These are phyloP conservation scores for Cytospora schulzeri DNA, from an alignment of 2,329 filamentous ascomycete species.

Conservation along the genomic window DNA sequence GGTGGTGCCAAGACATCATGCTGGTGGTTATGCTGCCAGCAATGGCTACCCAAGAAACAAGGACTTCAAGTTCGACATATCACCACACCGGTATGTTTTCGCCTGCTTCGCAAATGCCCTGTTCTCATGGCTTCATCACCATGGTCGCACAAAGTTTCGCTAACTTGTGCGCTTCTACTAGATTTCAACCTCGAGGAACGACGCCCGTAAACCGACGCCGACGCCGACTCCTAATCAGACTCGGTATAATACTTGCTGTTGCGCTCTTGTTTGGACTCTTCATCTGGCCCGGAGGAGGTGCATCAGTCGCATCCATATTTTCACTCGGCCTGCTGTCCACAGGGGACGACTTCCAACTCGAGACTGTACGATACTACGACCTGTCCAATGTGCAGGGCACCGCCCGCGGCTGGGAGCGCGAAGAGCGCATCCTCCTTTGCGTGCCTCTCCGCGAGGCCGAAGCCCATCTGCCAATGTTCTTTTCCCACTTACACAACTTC, in stretches of 20 bases:
- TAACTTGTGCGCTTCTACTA: slow-evolving; percentile 41
- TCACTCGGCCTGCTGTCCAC: slow-evolving; percentile 72
- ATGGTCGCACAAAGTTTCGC: slow-evolving; percentile 12
- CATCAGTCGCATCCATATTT: slow-evolving; percentile 60
- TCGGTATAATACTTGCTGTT: slow-evolving; percentile 61
- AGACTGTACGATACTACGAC: slow-evolving; percentile 97
- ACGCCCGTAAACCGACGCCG: slow-evolving; percentile 71
- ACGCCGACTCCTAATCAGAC: slow-evolving; percentile 70
- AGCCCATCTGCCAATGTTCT: slow-evolving; percentile 94
- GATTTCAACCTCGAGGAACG: slow-evolving; percentile 83
- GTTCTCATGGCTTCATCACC: slow-evolving; percentile 2
- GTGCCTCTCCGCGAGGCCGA: slow-evolving; percentile 92
- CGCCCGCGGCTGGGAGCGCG: slow-evolving; percentile 90
- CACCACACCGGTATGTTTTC: slow-evolving; percentile 75
- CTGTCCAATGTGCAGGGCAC: slow-evolving; percentile 89
- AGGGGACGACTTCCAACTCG: slow-evolving; percentile 74
- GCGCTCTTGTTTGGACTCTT: slow-evolving; percentile 72
- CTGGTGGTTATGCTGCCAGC: slow-evolving; percentile 62
- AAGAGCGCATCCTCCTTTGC: slow-evolving; percentile 92
- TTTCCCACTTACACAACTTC: slow-evolving; percentile 93
- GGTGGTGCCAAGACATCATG: slow-evolving; percentile 85
- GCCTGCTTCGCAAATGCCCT: slow-evolving; percentile 11
- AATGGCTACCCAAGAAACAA: slow-evolving; percentile 81
- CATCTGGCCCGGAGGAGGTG: slow-evolving; percentile 63
- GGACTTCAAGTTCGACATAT: slow-evolving; percentile 73